Evolutionary conservation across 1,139 yeast genomes (phyloP).

Genomic region (Scheffersomyces stambukii): DNA sequence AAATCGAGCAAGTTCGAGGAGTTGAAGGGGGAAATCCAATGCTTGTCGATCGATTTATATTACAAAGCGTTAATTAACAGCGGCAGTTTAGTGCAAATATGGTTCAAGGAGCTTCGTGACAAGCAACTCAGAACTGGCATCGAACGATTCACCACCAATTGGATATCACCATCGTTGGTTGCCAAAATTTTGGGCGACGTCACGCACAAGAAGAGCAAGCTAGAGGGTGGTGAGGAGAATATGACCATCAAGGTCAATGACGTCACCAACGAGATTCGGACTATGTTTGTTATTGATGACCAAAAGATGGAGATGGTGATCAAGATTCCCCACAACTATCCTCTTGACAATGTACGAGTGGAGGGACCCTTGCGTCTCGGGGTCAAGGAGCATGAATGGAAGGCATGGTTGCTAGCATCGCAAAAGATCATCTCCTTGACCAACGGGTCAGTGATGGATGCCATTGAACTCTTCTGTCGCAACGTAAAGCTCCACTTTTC

Average conservation of each 20-base stretch:
- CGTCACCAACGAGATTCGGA: constrained; percentile 64
- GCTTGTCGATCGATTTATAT: constrained; percentile 50
- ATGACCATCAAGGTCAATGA: constrained; percentile 55
- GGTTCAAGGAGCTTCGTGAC: constrained; percentile 66
- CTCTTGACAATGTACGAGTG: constrained; percentile 41
- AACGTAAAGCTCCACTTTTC: constrained; percentile 81
- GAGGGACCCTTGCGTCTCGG: constrained; percentile 82
- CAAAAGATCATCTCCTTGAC: constrained; percentile 71
- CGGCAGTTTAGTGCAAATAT: constrained; percentile 65
- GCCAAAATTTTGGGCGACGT: constrained; percentile 56
- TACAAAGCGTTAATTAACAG: constrained; percentile 54
- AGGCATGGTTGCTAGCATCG: constrained; percentile 90
- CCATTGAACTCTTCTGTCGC: constrained; percentile 75
- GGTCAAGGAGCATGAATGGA: constrained; percentile 89
- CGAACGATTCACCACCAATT: constrained; percentile 58
- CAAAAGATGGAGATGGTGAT: constrained; percentile 81
- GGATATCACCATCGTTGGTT: constrained; percentile 64
- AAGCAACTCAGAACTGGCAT: constrained; percentile 52
- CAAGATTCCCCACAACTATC: constrained; percentile 29
- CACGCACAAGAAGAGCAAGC: constrained; percentile 29
- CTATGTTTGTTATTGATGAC: constrained; percentile 79
- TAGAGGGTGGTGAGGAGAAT: constrained; percentile 49
- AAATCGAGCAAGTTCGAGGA: constrained; percentile 17
- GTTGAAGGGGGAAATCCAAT: constrained; percentile 22
- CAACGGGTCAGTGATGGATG: constrained; percentile 79